phyloP scores from a whole-genome alignment of 768 basidiomycete species.

The Termitomyces eurrhizus region DNA sequence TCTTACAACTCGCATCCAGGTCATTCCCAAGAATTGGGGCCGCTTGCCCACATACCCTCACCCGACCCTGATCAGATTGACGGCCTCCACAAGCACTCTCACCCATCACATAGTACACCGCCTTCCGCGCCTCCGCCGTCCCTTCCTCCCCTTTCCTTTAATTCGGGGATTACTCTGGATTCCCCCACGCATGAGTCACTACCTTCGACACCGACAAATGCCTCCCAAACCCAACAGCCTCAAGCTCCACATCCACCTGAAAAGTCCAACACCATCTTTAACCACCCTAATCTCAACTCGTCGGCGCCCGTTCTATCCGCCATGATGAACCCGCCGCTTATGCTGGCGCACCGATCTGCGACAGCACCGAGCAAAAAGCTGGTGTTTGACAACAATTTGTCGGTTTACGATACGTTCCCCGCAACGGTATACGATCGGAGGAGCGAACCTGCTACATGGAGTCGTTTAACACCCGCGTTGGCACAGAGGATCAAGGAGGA shows the following conservation, averaged over 20 bases:
- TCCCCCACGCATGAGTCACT: conserved; percentile 31
- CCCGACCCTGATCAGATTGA: conserved; percentile 86
- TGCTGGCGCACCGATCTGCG: conserved; percentile 67
- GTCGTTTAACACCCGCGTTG: conserved; percentile 88
- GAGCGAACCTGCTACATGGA: conserved; percentile 97
- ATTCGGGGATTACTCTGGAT: conserved; percentile 40
- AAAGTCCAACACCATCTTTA: conserved; percentile 58
- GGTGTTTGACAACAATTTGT: conserved; percentile 87
- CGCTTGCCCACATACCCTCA: conserved; percentile 76
- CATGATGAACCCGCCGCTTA: conserved; percentile 42
- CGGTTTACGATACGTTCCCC: conserved; percentile 97
- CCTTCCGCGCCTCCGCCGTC: conserved; percentile 24
- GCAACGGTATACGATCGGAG: conserved; percentile 87
- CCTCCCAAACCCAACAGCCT: conserved; percentile 13
- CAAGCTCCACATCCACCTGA: conserved; percentile 38
- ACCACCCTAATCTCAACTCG: conserved; percentile 78
- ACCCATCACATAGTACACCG: conserved; percentile 35
- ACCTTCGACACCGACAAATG: conserved; percentile 30
- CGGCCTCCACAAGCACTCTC: conserved; percentile 71
- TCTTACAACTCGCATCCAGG: conserved; percentile 66
- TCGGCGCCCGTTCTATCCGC: conserved; percentile 85
- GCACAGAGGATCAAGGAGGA: conserved; percentile 98
- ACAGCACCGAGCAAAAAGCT: conserved; percentile 70
- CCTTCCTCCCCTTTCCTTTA: conserved; percentile 52
- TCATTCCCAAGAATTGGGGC: conserved; percentile 54